Evolutionary conservation across 2,329 filamentous ascomycete species (phyloP).

Genomic region (Epichloe aotearoae): DNA sequence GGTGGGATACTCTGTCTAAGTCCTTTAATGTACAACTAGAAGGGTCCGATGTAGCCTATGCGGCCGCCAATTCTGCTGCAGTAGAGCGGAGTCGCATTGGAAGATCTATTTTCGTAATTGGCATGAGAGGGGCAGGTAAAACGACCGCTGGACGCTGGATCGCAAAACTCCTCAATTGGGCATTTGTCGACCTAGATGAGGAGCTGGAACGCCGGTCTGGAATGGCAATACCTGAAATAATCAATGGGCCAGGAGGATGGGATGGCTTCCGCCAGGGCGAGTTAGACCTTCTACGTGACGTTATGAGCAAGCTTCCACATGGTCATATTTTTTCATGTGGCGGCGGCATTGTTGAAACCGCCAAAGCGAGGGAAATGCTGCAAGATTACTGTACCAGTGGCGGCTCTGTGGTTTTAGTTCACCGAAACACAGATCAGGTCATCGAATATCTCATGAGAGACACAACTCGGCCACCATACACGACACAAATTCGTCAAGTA

Average conservation of each 20-base stretch:
- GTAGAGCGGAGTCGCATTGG: slow-evolving; percentile 16
- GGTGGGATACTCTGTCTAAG: slow-evolving; percentile 83
- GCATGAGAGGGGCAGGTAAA: slow-evolving; percentile 95
- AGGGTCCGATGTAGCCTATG: slow-evolving; percentile 48
- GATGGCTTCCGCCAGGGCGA: slow-evolving; percentile 76
- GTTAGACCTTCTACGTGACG: slow-evolving; percentile 55
- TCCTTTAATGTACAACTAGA: slow-evolving; percentile 65
- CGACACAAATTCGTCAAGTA: slow-evolving; percentile 82
- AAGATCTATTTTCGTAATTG: slow-evolving; percentile 81
- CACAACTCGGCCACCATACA: slow-evolving; percentile 82
- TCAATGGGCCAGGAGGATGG: slow-evolving; percentile 63
- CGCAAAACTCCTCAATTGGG: slow-evolving; percentile 58
- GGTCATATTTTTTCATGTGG: slow-evolving; percentile 86
- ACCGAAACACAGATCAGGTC: slow-evolving; percentile 75
- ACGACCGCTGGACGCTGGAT: slow-evolving; percentile 87
- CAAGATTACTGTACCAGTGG: slow-evolving; percentile 59
- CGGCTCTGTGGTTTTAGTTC: slow-evolving; percentile 76
- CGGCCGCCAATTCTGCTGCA: slow-evolving; percentile 8
- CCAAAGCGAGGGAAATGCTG: slow-evolving; percentile 65
- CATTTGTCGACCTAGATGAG: slow-evolving; percentile 75
- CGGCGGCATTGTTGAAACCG: slow-evolving; percentile 80
- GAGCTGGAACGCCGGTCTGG: slow-evolving; percentile 66
- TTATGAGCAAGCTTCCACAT: slow-evolving; percentile 60
- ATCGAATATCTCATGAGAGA: slow-evolving; percentile 81
- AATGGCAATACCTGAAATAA: slow-evolving; percentile 74